Base-by-base conservation (phyloP, 2,329 filamentous ascomycete genomes). In the Monascus ruber region DNA sequence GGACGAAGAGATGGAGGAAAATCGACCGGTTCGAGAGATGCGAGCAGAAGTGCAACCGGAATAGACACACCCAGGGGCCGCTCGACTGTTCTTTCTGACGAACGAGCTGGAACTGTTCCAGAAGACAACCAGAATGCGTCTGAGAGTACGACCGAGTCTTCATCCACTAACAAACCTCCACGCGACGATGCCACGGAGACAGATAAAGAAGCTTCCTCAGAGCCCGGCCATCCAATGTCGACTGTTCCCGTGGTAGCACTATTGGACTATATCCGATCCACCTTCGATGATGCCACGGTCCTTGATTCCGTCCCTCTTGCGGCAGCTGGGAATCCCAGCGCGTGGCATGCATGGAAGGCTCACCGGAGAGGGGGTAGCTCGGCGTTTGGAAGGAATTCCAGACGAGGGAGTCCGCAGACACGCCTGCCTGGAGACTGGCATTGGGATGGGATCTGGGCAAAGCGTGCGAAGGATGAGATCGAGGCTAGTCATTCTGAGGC, bases 401-500 rank as follows among this genome's bases (percentile, higher is more conserved):
- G 62, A 52, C 63, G 43, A 66, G 66, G 55, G 57, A 75, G 64
- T 43, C 67, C 53, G 37, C 59, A 57, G 47, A 54, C 62, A 29
- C 65, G 79, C 43, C 70, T 74, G 36, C 86, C 86, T 0, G 84
- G 83, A 5, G 83, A 94, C 52, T 96, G 89, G 89, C 94, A 94
- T 56, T 96, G 89, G 89, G 86, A 94, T 53, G 88, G 89, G 0
- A 89, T 96, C 0, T 98, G 89, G 89, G 85, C 93, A 57, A 82
- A 88, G 47, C 75, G 89, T 39, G 88, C 94, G 1, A 81, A 77
- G 60, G 84, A 82, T 59, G 83, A 83, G 11, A 76, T 95, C 33
- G 75, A 81, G 37, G 72, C 75, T 6, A 94, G 86, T 53, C 65
- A 86, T 36, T 84, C 85, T 1, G 89, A 96, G 49, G 69, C 79